A percentile compares a stretch with the other conserved stretches of the same genome.
Evolutionary conservation across 2,329 filamentous ascomycete genomes (phyloP).

Genomic region (Fusarium sp.): DNA sequence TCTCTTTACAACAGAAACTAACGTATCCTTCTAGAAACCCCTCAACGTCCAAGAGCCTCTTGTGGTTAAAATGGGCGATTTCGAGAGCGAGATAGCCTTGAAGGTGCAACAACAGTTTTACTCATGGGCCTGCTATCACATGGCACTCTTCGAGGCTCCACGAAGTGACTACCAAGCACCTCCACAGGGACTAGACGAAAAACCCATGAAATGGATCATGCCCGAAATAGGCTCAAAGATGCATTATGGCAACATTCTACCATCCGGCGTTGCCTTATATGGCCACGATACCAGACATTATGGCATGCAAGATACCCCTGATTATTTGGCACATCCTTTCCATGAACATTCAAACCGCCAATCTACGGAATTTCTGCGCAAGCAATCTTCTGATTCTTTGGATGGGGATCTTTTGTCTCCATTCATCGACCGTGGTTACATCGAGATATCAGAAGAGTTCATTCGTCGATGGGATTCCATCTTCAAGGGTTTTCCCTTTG

Average conservation of each 20-base stretch:
- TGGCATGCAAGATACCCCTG: not conserved
- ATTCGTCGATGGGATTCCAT: not conserved
- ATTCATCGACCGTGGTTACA: not conserved
- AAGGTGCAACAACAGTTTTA: slow-evolving; percentile 21
- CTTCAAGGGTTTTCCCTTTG: not conserved
- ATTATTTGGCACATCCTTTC: not conserved
- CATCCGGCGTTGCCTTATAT: not conserved
- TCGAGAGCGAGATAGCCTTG: slow-evolving; percentile 15
- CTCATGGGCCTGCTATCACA: not conserved
- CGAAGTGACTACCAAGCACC: not conserved
- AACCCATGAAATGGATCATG: not conserved
- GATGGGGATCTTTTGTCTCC: not conserved
- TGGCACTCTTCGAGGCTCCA: not conserved
- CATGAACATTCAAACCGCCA: not conserved
- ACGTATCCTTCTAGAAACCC: slow-evolving; percentile 13
- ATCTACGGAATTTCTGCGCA: not conserved
- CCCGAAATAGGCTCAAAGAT: not conserved
- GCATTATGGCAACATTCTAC: not conserved
- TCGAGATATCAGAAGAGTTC: not conserved
- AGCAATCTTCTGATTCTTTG: not conserved
- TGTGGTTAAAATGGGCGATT: not conserved
- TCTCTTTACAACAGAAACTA: not conserved
- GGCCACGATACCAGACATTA: not conserved
- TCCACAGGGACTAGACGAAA: not conserved
- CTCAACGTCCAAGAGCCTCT: slow-evolving; percentile 23